These are phyloP conservation scores for Tilletia horrida DNA, from an alignment of 1,284 basidiomycete species.

Conservation along the genomic window DNA sequence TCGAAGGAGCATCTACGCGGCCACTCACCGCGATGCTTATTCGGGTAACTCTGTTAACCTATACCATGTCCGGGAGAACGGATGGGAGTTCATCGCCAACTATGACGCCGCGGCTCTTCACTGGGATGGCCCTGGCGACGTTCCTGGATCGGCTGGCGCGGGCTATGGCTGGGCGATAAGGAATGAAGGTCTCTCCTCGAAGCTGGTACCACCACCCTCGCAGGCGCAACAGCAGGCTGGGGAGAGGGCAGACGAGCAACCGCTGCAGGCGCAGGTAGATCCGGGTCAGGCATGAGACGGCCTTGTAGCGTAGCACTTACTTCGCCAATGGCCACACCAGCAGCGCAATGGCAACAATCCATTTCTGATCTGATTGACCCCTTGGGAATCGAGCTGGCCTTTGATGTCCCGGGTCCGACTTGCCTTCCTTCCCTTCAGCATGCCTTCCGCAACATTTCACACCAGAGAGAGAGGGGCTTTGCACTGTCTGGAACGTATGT, in stretches of 20 bases:
- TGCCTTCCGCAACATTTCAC: no score
- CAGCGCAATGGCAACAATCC: no score
- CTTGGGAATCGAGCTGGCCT: no score
- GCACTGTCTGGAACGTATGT: no score
- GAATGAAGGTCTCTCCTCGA: conserved; percentile 44
- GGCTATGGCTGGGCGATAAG: conserved; percentile 52
- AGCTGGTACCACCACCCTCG: conserved; percentile 18
- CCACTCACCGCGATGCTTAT: conserved; percentile 89
- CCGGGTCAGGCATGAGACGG: conserved; percentile 7
- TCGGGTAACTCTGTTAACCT: conserved; percentile 88
- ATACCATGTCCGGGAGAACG: conserved; percentile 89
- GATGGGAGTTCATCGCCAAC: conserved; percentile 61
- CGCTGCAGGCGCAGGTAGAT: conserved; percentile 15
- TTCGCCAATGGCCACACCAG: no score
- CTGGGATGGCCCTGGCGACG: conserved; percentile 50
- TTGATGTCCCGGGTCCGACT: no score
- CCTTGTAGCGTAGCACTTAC: no score
- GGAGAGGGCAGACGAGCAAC: conserved; percentile 18
- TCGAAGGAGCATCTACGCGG: conserved; percentile 90
- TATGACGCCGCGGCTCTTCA: conserved; percentile 52
- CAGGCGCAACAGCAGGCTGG: conserved; percentile 18
- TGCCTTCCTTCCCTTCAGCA: no score
- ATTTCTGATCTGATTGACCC: no score
- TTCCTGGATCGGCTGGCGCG: conserved; percentile 46
- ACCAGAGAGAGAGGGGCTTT: no score